phyloP scores from a whole-genome alignment of 148 eudicot genomes.

The Spergularia bocconei region DNA sequence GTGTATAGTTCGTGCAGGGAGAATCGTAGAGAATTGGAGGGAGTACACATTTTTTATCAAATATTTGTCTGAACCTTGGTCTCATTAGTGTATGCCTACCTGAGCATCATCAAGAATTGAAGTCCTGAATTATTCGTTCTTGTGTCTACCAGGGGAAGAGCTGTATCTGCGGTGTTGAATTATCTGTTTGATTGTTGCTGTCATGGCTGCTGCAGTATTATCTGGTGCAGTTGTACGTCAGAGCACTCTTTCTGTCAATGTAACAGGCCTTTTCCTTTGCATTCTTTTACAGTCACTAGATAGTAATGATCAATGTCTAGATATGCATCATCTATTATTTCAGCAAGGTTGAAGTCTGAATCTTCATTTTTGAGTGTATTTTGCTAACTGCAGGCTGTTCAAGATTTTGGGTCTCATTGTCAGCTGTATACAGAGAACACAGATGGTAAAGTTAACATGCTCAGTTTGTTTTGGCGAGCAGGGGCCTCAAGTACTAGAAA shows the following conservation, averaged over 20 bases:
- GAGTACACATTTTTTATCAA: no score
- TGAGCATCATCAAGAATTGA: neutral
- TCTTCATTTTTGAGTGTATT: constrained; percentile 1
- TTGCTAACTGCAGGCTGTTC: neutral
- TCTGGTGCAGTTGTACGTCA: constrained; percentile 16
- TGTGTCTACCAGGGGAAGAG: neutral
- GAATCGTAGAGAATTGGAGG: no score
- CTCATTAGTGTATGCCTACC: neutral
- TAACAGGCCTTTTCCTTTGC: constrained; percentile 18
- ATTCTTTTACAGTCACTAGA: neutral
- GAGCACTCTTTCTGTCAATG: constrained; percentile 17
- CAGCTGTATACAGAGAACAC: constrained; percentile 45
- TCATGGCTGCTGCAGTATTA: constrained; percentile 17
- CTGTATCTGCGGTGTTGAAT: neutral
- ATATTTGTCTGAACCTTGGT: no score
- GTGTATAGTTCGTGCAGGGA: no score
- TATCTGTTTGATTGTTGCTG: neutral
- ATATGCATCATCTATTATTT: no score
- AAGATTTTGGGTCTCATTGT: constrained; percentile 1
- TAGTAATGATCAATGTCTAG: no score
- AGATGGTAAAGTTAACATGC: neutral
- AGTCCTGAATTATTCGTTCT: neutral
- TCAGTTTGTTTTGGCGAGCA: neutral
- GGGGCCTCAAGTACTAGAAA: neutral
- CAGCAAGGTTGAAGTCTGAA: neutral